Evolutionary conservation across 768 basidiomycete species (phyloP), one percentile per base, ranked within the genome.

Genomic region (Hygrophorus pudorinus): DNA sequence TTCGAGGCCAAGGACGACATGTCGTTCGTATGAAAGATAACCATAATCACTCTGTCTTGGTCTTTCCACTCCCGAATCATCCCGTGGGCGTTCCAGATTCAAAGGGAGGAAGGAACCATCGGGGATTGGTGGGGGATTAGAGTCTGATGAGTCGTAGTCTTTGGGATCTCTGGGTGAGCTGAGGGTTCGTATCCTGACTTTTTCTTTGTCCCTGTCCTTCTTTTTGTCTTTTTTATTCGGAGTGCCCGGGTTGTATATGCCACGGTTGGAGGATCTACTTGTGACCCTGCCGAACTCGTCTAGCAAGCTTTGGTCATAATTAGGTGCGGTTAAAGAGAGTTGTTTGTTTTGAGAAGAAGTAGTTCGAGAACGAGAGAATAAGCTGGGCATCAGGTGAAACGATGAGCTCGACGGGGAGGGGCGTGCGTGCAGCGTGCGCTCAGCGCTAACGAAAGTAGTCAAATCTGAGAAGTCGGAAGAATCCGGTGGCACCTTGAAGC

Each of bases 1-100:
- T 42, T 82, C 77, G 12, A 86, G 71, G n/a, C 82, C 81, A 0
- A 90, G 73, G 12, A 86, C 70, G 48, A 88, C 79, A 56, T 88
- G 79, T 27, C 79, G 70, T 45, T 79, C 73, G 60, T 78, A 79
- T 3, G 78, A 79, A 33, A 89, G 71, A 53, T 86, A 86, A 39
- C 85, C 84, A 55, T 88, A 89, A 53, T 70, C 67, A 42, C 61
- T 60, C 38, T 65, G 65, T 39, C 70, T 60, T 12, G 65, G 56
- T 41, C 61, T 62, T 47, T 70, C 68, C 32, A 49, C 45, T 28
- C 63, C 59, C 1, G 64, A 52, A 46, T 66, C 66, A 51, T 56
- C 55, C 46, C 60, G 60, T 13, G 73, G 75, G 10, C 61, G 63
- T 40, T 77, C 76, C 36, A 78, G 65, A 54, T 62, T 69, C 44